Conservation (phyloP, 352 stramenopile species). For the Phytophthora megakarya region DNA sequence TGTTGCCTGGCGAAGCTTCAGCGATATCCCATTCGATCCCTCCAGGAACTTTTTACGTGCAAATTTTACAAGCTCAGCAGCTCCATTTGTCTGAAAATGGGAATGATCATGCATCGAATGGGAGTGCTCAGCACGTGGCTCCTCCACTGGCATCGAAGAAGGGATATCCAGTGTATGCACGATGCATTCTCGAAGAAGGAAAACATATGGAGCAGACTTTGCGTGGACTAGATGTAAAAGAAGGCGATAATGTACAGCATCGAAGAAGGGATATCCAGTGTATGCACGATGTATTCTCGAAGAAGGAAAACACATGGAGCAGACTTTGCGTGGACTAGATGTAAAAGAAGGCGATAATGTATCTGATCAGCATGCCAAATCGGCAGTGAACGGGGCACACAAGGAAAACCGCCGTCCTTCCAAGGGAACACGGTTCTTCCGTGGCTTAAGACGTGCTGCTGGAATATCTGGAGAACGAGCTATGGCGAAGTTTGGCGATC, state of each 20-base stretch:
- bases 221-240: constrained; percentile 62
- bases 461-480: constrained; percentile 77
- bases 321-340: constrained; percentile 73
- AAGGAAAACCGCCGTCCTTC: constrained; percentile 58
- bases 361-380: constrained; percentile 32
- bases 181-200: constrained; percentile 78
- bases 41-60: constrained; percentile 80
- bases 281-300: constrained; percentile 80
- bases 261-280: constrained; percentile 62
- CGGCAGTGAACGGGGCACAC: constrained; percentile 17
- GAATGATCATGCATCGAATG: constrained; percentile 20
- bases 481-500: constrained; percentile 70
- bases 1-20: constrained; percentile 75
- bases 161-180: constrained; percentile 65
- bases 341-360: constrained; percentile 36
- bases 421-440: constrained; percentile 70
- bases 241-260: constrained; percentile 25
- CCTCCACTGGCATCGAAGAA: constrained; percentile 44
- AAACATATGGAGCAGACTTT: constrained; percentile 77
- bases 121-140: constrained; percentile 11
- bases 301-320: constrained; percentile 77
- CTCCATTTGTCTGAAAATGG: constrained; percentile 49
- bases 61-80: constrained; percentile 76
- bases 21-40: constrained; percentile 79
- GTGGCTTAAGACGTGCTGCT: constrained; percentile 72